Evolutionary conservation across 1,139 yeast species (phyloP), one percentile per base, ranked within the genome.

Genomic region (Magnusiomyces clavatus): DNA sequence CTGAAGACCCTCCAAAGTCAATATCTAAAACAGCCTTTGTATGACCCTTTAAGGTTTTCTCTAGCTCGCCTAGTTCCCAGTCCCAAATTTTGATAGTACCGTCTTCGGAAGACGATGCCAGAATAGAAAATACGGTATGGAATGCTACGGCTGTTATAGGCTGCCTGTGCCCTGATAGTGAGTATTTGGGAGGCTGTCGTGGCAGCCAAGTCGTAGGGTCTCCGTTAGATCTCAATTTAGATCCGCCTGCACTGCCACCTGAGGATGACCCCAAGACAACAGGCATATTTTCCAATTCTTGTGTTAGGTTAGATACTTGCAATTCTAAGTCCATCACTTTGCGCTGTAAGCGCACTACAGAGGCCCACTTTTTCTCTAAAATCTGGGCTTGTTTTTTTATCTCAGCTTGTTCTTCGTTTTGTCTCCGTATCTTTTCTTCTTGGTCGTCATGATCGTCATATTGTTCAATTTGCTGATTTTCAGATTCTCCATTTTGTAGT

Each of bases 321-420:
- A 62, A 43, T 53, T 65, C 75, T 19, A 71, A 67, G 52, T 84
- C 94, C 53, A 84, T 71, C 47, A 89, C 82, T 61, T 80, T 78
- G 57, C 83, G 78, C 67, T 90, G 97, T 43, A 90, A 72, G 50
- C 96, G 72, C 38, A 87, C 74, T 5, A 90, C 94, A 0, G 95
- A 83, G 0, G 86, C 77, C 97, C 97, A 90, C 69, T 89, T 90
- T 69, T 83, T 86, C 60, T 86, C 94, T 44, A 90, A 71, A 49
- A 84, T 55, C 40, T 51, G 57, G 4, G 62, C 61, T 40, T 53
- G 56, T 45, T 54, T 51, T 20, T 50, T 46, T 46, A 43, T 43
- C 35, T 50, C 54, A 11, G 50, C 46, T 42, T 47, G 50, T 16
- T 51, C 54, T 43, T 47, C 53, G 11, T 49, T 51, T 20, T 46